A percentile compares a stretch with the other conserved stretches of the same genome.
Conservation (phyloP, 257 asterid genomes). For the Petunia secreta region DNA sequence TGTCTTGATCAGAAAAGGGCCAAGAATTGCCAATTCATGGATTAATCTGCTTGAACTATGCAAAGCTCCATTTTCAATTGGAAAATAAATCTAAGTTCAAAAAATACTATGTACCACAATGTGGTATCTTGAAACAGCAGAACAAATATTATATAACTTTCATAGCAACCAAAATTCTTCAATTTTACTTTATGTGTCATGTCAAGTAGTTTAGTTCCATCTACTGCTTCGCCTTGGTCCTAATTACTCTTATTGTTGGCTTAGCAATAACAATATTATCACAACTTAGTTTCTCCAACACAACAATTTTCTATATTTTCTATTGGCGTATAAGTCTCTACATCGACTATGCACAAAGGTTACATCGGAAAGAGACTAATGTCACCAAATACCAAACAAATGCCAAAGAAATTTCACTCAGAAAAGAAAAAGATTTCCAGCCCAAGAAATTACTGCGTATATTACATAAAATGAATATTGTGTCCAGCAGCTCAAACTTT, state of each 20-base stretch:
- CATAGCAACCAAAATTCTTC: too few relatives aligned
- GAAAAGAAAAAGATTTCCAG: not conserved
- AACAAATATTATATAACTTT: too few relatives aligned
- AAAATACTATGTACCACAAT: not conserved
- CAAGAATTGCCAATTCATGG: not conserved
- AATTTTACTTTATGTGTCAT: too few relatives aligned
- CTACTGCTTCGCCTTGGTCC: too few relatives aligned
- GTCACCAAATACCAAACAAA: not conserved
- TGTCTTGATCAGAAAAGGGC: not conserved
- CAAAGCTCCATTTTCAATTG: not conserved
- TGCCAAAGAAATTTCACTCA: not conserved
- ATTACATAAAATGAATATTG: not conserved
- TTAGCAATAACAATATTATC: too few relatives aligned
- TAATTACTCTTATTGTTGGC: too few relatives aligned
- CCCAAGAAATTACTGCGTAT: not conserved
- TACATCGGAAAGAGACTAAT: too few relatives aligned
- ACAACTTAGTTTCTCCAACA: not conserved
- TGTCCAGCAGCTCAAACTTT: conserved; percentile 2
- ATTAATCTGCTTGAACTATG: not conserved
- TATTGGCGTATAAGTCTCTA: too few relatives aligned
- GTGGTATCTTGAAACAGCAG: too few relatives aligned
- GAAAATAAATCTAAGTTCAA: not conserved
- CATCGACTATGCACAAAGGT: not conserved
- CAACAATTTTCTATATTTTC: too few relatives aligned
- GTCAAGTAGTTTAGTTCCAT: too few relatives aligned